Percentiles rank a stretch among this genome's conserved stretches.
These are phyloP conservation scores for Fragilariopsis cylindrus DNA, from an alignment of 108 stramenopile genomes.

Conservation along the genomic window DNA sequence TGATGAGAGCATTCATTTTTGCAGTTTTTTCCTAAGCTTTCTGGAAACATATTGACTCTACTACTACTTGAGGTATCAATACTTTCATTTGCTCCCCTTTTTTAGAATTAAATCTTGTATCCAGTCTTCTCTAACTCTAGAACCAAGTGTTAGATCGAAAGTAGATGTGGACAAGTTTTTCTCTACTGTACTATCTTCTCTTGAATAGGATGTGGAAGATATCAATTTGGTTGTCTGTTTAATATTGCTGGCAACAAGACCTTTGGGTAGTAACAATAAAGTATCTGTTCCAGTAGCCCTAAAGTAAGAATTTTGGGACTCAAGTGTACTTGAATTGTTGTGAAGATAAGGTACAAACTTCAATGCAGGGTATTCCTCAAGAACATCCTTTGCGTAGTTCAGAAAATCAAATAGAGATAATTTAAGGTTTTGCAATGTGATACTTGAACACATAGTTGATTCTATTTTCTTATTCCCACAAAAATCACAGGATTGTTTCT, in stretches of 20 bases:
- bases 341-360: conserved; percentile 1
- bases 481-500: background rate
- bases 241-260: background rate
- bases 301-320: background rate
- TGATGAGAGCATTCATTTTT: background rate
- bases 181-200: background rate
- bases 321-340: conserved; percentile 1
- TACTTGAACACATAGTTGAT: background rate
- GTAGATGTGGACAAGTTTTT: background rate
- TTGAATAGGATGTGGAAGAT: background rate
- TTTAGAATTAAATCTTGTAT: background rate
- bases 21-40: background rate
- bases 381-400: background rate
- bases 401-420: background rate
- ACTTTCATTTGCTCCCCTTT: background rate
- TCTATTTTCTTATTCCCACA: background rate
- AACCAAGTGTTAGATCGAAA: background rate
- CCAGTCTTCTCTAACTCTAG: background rate
- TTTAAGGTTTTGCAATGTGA: background rate
- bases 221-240: background rate
- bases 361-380: background rate
- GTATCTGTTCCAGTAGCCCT: background rate
- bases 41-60: background rate
- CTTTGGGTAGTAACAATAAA: background rate
- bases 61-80: background rate